Evolutionary conservation across 257 asterid species (phyloP), one percentile per base, ranked within the genome.

Genomic region (Scutellaria minor): DNA sequence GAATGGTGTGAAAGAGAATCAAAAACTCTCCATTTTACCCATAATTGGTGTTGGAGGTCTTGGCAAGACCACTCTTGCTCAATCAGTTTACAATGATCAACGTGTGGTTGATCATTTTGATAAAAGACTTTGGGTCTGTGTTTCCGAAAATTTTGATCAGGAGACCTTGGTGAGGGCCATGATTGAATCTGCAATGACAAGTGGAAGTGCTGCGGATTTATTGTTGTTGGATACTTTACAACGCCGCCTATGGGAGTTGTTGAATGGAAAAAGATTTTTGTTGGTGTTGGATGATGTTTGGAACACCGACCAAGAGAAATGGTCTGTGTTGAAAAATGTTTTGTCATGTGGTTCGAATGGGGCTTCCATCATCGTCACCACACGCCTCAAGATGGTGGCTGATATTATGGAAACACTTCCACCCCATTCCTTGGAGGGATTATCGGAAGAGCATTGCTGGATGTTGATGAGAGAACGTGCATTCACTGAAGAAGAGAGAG

Each of bases 61-160:
- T 50, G 79, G 79, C 24, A 75, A 77, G 70, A 77, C 77, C 1
- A 70, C 77, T 3, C 58, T 71, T 40, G 81, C 81, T 57, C 81
- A 48, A 14, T 41, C 57, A 24, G 66, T 71, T 9, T 71, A 41
- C 55, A 81, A 81, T n/a, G 61, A 81, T 47, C 9, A 11, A 0
- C 66, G 37, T 10, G 72, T 78, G 12, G 18, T 1, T 4, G 41
- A 56, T 4, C 76, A 78, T 37, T 79, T 82, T 68, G 70, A 73
- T 1, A 6, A 3, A 1, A 68, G 41, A 39, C 11, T 73, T 35
- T 83, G 84, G 81, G 72, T 83, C 11, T 79, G 87, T 53, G 85
- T 77, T n/a, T 77, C 79, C 0, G 74, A 80, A 46, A 14, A 78
- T 52, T 83, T 83, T 47, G 82, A 80, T 62, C 5, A 15, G 5